Base-by-base conservation (phyloP, 495 filamentous ascomycete genomes). In the Podospora bellae-mahoneyi region DNA sequence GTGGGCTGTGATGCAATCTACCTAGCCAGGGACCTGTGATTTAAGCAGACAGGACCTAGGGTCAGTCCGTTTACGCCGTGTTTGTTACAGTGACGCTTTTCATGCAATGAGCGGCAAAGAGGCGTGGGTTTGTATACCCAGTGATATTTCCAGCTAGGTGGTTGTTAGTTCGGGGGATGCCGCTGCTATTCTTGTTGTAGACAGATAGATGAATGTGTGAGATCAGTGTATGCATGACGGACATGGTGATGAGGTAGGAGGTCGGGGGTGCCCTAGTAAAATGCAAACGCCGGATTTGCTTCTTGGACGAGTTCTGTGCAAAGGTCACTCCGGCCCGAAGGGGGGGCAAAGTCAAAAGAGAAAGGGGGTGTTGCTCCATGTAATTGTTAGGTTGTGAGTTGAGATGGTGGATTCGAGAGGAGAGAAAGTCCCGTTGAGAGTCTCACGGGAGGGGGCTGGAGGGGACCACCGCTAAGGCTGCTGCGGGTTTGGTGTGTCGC, bases 381-480 rank as follows among this genome's bases (percentile, higher is more conserved):
- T 32, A 1, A 7, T 32, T 32, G 7, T 23, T 23, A 23, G 23
- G 30, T 32, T 48, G 39, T 16, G 7, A 48, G 39, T 13, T 48
- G 39, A 48, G 39, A 48, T 48, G 39, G 39, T 48, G 39, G 39
- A 16, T 48, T 48, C 55, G 23, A 20, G 19, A 58, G 23, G 23
- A 58, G 9, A 3, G 55, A 26, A 58, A 58, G n/a, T 5, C 15
- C 4, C 55, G 23, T 23, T 23, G 23, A 23, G 16, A 16, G 13
- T 34, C 27, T 9, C 32, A 26, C 59, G 19, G 26, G 34, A 56
- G 48, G 48, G 48, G 39, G 62, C 39, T 48, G 7, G 18, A 28
- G 64, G 30, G 61, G 53, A 65, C 44, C 28, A 65, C 53, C 48
- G 66, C 39, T 56, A 18, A 57, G 48, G 64, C 65, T 69, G 67